A percentile compares a stretch with the other conserved stretches of the same genome.
Evolutionary conservation across 2,329 filamentous ascomycete genomes (phyloP).

Genomic region (Macroventuria anomochaeta): DNA sequence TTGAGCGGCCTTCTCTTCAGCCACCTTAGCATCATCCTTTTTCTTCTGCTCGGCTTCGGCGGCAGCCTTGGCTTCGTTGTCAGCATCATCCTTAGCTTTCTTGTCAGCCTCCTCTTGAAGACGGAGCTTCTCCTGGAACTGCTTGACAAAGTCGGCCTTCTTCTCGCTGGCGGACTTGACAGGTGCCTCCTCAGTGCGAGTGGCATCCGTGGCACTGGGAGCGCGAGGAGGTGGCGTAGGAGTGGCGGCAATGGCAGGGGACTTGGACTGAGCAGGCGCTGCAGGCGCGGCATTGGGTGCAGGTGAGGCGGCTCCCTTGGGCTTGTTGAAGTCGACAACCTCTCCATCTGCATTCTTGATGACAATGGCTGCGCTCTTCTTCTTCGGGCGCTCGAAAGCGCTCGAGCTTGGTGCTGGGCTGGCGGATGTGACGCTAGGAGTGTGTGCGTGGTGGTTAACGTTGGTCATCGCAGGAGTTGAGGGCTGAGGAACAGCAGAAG

Average conservation of each 20-base stretch:
- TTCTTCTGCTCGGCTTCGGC: slow-evolving; percentile 62
- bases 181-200: slow-evolving; percentile 70
- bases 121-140: slow-evolving; percentile 64
- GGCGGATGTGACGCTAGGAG: slow-evolving; percentile 62
- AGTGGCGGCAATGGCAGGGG: slow-evolving; percentile 74
- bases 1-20: slow-evolving; percentile 50
- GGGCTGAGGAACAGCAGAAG: slow-evolving; percentile 67
- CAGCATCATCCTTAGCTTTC: slow-evolving; percentile 55
- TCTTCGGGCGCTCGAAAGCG: slow-evolving; percentile 67
- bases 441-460: slow-evolving; percentile 58
- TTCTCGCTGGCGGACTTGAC: slow-evolving; percentile 80
- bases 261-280: slow-evolving; percentile 60
- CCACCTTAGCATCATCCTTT: slow-evolving; percentile 49
- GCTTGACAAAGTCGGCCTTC: slow-evolving; percentile 66
- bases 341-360: slow-evolving; percentile 88
- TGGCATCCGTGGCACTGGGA: slow-evolving; percentile 65
- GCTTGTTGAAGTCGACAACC: slow-evolving; percentile 67
- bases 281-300: slow-evolving; percentile 49
- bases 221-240: slow-evolving; percentile 71
- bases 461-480: slow-evolving; percentile 58
- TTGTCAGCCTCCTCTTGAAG: slow-evolving; percentile 65
- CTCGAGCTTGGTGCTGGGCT: slow-evolving; percentile 66
- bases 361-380: slow-evolving; percentile 75
- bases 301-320: slow-evolving; percentile 49
- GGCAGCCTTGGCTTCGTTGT: slow-evolving; percentile 50